Conservation (phyloP, 345 rosid species). For the thale cress (Arabidopsis thaliana) region DNA sequence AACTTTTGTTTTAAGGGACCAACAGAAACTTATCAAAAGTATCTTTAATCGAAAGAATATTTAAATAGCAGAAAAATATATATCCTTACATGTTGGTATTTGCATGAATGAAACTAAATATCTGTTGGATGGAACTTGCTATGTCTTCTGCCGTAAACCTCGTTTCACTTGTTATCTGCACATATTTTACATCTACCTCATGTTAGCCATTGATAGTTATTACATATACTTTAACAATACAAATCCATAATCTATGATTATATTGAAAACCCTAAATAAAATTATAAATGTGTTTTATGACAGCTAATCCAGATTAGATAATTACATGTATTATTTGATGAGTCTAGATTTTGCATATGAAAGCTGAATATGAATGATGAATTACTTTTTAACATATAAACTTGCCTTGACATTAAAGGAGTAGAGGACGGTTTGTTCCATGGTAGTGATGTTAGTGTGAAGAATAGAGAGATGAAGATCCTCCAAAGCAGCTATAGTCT, state of each 20-base stretch:
- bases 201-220: constrained; percentile 15
- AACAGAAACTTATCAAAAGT: constrained; percentile 24
- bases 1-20: constrained; percentile 6
- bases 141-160: constrained; percentile 86
- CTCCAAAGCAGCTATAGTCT: constrained; percentile 88
- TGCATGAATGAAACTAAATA: constrained; percentile 88
- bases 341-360: neutral
- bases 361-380: neutral
- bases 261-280: neutral
- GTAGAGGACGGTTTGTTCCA: constrained; percentile 93
- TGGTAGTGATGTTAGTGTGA: constrained; percentile 93
- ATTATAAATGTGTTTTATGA: neutral
- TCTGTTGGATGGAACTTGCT: constrained; percentile 87
- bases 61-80: constrained; percentile 4
- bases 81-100: constrained; percentile 62
- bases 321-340: neutral
- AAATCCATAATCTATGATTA: constrained; percentile 4
- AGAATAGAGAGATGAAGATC: constrained; percentile 89
- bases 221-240: constrained; percentile 22
- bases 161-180: constrained; percentile 72
- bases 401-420: constrained; percentile 93
- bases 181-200: constrained; percentile 1
- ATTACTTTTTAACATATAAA: neutral
- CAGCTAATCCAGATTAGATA: neutral
- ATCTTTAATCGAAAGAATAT: constrained; percentile 2